A percentile compares a stretch with the other conserved stretches of the same genome.
Conservation (phyloP, 441 rosid genomes). For the Omphalea diandra region DNA sequence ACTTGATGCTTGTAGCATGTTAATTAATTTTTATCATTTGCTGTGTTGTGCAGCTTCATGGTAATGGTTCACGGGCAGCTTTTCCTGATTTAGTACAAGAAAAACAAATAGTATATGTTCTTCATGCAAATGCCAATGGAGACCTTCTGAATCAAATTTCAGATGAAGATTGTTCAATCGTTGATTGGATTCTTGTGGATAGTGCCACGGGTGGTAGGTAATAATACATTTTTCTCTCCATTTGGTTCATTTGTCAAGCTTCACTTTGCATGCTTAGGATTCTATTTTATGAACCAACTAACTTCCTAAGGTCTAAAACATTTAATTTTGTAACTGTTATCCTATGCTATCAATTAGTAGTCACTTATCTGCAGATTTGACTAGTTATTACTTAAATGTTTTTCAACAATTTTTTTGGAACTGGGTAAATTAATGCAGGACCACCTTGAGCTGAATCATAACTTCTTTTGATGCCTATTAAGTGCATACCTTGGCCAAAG, state of each 20-base stretch:
- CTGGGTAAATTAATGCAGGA: background rate
- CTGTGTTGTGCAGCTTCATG: conserved; percentile 62
- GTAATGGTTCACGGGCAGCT: conserved; percentile 60
- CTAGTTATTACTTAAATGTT: background rate
- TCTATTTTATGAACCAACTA: background rate
- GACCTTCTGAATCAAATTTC: conserved; percentile 62
- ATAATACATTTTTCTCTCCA: conserved; percentile 8
- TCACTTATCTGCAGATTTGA: background rate
- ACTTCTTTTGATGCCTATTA: background rate
- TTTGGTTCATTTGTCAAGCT: conserved; percentile 11
- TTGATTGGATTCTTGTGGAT: conserved; percentile 87
- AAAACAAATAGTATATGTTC: conserved; percentile 63
- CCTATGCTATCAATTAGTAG: background rate
- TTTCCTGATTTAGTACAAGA: conserved; percentile 44
- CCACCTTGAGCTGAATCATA: background rate
- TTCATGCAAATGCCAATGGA: conserved; percentile 67
- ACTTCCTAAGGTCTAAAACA: too few species aligned
- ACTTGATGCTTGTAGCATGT: background rate
- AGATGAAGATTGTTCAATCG: conserved; percentile 54
- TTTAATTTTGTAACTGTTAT: background rate
- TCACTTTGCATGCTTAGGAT: background rate
- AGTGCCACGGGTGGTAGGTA: conserved; percentile 90
- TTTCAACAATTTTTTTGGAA: background rate
- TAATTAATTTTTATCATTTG: background rate
- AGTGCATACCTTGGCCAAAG: background rate